These are phyloP conservation scores for Trichoderma hamatum DNA, from an alignment of 2,329 filamentous ascomycete species.

Conservation along the genomic window DNA sequence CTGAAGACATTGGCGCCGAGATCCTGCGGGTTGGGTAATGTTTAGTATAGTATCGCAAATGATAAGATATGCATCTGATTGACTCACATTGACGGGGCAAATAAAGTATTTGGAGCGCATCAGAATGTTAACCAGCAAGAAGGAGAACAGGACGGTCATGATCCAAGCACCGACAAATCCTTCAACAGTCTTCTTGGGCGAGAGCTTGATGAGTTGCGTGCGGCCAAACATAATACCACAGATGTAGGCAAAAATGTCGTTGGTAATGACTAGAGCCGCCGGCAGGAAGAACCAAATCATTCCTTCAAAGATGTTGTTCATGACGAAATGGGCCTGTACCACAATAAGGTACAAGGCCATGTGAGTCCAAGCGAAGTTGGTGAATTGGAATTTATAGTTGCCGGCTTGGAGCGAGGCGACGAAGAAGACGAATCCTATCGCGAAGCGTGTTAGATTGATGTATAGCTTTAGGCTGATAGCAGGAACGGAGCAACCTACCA, in stretches of 20 bases:
- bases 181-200: slow-evolving; percentile 98
- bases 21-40: slow-evolving; percentile 52
- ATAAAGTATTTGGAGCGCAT: slow-evolving; percentile 96
- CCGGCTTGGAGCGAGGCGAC: slow-evolving; percentile 92
- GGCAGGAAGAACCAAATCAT: slow-evolving; percentile 99
- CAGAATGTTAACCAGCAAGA: slow-evolving; percentile 79
- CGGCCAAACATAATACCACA: slow-evolving; percentile 96
- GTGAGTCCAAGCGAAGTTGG: slow-evolving; percentile 98
- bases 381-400: slow-evolving; percentile 98
- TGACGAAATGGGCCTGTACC: slow-evolving; percentile 97
- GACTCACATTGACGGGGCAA: slow-evolving; percentile 82
- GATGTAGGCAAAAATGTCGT: slow-evolving; percentile 98
- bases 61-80: background rate
- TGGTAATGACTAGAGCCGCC: slow-evolving; percentile 92
- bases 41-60: background rate
- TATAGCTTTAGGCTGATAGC: background rate
- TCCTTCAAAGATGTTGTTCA: slow-evolving; percentile 99
- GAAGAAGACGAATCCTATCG: slow-evolving; percentile 92
- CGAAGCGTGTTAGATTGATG: slow-evolving; percentile 29
- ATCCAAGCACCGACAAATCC: slow-evolving; percentile 96
- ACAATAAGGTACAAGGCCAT: slow-evolving; percentile 99
- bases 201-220: slow-evolving; percentile 96
- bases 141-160: slow-evolving; percentile 86
- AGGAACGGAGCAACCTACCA: slow-evolving; percentile 54
- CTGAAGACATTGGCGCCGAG: slow-evolving; percentile 92